phyloP scores from a whole-genome alignment of 2,329 filamentous ascomycete genomes.

The Pyricularia grisea region DNA sequence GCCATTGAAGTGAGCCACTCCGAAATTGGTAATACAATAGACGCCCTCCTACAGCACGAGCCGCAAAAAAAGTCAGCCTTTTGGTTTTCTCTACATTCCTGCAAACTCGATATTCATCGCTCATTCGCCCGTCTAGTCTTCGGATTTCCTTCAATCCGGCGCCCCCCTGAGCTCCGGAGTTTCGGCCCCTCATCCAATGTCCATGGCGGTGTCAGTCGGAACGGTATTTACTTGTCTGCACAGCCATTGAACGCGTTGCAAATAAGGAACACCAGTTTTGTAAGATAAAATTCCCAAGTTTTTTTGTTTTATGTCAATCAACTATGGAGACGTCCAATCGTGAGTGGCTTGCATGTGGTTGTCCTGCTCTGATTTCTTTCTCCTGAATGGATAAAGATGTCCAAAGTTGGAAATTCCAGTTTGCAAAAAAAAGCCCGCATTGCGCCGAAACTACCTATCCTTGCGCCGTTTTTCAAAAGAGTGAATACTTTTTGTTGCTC shows the following conservation, averaged over 20 bases:
- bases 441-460: neutral
- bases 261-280: neutral
- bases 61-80: neutral
- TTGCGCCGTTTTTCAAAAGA: neutral
- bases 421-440: neutral
- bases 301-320: neutral
- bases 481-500: neutral
- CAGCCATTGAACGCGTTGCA: neutral
- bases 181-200: neutral
- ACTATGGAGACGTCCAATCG: neutral
- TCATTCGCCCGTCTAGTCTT: neutral
- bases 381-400: neutral
- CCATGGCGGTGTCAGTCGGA: neutral
- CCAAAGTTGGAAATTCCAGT: neutral
- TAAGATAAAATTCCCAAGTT: neutral
- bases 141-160: neutral
- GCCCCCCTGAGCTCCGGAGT: neutral
- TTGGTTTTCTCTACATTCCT: neutral
- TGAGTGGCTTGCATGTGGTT: neutral
- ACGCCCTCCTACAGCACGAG: neutral
- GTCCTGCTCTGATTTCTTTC: neutral
- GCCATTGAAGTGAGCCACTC: neutral
- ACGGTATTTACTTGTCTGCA: neutral
- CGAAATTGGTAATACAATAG: neutral
- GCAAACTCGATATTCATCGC: neutral